Evolutionary conservation across 176 grass and related monocot genomes (phyloP), one percentile per base, ranked within the genome.

Genomic region (Cenchrus americanus): DNA sequence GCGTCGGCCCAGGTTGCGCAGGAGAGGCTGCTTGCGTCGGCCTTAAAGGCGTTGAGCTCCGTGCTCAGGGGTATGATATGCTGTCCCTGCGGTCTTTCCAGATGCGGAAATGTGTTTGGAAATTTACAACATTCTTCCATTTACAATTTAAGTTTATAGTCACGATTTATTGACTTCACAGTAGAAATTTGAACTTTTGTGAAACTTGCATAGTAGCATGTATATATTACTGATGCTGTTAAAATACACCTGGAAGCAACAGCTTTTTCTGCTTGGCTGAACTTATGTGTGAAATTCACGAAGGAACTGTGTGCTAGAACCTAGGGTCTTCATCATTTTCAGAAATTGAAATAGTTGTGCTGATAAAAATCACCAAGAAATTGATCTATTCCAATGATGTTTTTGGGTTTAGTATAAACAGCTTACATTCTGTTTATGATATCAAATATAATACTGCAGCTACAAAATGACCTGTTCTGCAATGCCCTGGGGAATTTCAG

Each of bases 31-130:
- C 85, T 95, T 78, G 71, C 59, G 74, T 88, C 66, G 41, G 83
- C 76, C 76, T 80, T 94, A 62, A 98, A 93, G 83, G 83, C 91
- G 22, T 73, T 98, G 78, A 85, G 87, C 89, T 93, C 87, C 27
- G 24, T 95, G 81, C 52, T 98, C 51, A 86, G 86, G 21, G 93
- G 96, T 98, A 95, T 81, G 76, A 47, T 62, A 10, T 77, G 10
- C 43, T 61, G 17, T 23, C 72, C 24, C 58, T 43, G 30, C 55
- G 42, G 14, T 63, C 5, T 72, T 85, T 8, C 66, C 30, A 4
- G 27, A 69, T 59, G 47, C 13, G 17, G 6, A 3, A 43, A 23
- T 77, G 41, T 58, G n/a, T 49, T 71, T 57, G 18, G 47, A 62
- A 80, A 40, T 22, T 75, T 69, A 32, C 24, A 21, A 1, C 1